Percentiles rank a stretch among this genome's conserved stretches.
Evolutionary conservation across 1,284 basidiomycete genomes (phyloP).

Genomic region (Uromyces viciae-fabae): DNA sequence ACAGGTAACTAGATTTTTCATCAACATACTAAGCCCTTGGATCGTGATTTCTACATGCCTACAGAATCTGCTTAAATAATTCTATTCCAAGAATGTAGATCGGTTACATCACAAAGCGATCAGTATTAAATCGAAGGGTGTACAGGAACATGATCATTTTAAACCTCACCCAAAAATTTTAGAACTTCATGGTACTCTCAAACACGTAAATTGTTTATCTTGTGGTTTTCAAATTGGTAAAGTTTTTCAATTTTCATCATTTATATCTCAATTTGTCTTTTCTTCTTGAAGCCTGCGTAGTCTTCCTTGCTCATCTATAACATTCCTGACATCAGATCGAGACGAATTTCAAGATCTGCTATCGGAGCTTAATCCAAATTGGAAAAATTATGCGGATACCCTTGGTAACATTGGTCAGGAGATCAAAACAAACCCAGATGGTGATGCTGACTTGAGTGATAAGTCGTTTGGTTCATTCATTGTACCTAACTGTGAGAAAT

Average conservation of each 20-base stretch:
- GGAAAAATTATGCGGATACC: constrained; percentile 51
- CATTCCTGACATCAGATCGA: constrained; percentile 46
- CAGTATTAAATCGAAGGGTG: constrained; percentile 15
- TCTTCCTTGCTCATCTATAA: too few species aligned
- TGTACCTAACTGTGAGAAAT: constrained; percentile 53
- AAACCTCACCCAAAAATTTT: constrained; percentile 49
- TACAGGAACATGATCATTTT: constrained; percentile 30
- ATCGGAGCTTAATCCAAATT: constrained; percentile 51
- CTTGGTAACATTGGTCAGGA: constrained; percentile 49
- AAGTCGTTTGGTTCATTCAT: constrained; percentile 51
- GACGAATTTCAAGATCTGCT: constrained; percentile 52
- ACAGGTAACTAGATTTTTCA: constrained; percentile 35
- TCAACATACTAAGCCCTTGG: not conserved
- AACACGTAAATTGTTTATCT: constrained; percentile 47
- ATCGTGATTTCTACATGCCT: not conserved
- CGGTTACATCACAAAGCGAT: constrained; percentile 53
- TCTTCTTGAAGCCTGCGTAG: constrained; percentile 51
- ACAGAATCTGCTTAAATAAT: not conserved
- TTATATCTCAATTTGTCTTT: constrained; percentile 46
- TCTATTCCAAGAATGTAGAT: constrained; percentile 51
- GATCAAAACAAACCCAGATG: constrained; percentile 54
- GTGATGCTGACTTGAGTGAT: constrained; percentile 49
- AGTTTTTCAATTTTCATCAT: constrained; percentile 47
- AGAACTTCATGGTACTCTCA: constrained; percentile 52
- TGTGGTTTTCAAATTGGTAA: constrained; percentile 44